Evolutionary conservation across 176 grass and related monocot genomes (phyloP), one percentile per base, ranked within the genome.

Genomic region (Phoenix dactylifera): DNA sequence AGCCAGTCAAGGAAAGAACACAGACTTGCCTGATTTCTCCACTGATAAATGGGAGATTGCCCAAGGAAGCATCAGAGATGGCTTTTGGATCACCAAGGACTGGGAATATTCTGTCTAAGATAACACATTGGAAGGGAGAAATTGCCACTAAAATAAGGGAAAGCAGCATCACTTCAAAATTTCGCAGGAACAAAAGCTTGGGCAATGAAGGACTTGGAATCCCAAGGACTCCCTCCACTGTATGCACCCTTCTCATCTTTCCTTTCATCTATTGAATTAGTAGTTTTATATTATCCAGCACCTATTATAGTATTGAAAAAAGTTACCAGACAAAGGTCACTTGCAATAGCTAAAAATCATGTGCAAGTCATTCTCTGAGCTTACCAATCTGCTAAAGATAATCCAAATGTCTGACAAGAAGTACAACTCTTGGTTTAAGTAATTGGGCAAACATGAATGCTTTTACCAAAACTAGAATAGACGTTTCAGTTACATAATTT

Each of bases 181-280:
- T 90, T 0, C 52, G 23, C 3, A 83, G 79, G 76, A 83, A 79
- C 64, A 83, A 71, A 59, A 89, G 82, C 67, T 67, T 86, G 49
- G 72, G 57, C 7, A 78, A 73, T 4, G 29, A 63, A 72, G 77
- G 7, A 44, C 67, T 73, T 49, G 80, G 66, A 81, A 72, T 88
- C 71, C 81, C 93, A 54, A 98, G 58, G 69, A 92, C 70, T 60
- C 78, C 73, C 25, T 59, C 63, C 12, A 14, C 68, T 39, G 87
- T 97, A 82, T 49, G 64, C 67, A 44, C 22, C 15, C 24, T 60
- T 9, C 17, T 55, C 29, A 6, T 56, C 25, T 20, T 81, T 58
- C 51, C 35, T 1, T 4, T 44, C 35, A 44, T 44, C 35, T 44
- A 44, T 14, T 44, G 35, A 44, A 44, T 12, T 44, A 44, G 12